Base-by-base conservation (phyloP, 2,329 filamentous ascomycete genomes). In the Colletotrichum lini region DNA sequence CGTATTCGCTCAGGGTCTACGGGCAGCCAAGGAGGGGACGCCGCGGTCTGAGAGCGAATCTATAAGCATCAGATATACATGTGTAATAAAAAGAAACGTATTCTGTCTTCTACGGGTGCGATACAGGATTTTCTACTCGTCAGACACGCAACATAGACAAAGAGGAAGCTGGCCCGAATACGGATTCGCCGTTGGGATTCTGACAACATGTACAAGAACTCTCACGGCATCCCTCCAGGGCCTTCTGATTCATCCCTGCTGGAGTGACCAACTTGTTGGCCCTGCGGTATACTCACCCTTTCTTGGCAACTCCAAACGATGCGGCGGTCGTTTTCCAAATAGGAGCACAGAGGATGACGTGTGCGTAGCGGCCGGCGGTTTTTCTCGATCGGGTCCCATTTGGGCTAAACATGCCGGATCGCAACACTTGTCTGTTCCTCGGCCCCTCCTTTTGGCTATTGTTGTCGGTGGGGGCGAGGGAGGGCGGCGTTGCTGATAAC, bases 11-110 rank as follows among this genome's bases (percentile, higher is more conserved):
- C n/a, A 13, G n/a, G 53, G 53, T 42, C n/a, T 13, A 23, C 18
- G 13, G 35, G 23, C 23, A 15, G 23, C 18, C 16, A 12, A 56
- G 35, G 53, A 9, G n/a, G 18, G 10, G 53, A 21, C 4, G 4
- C 53, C 53, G 21, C 59, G 30, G 52, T 35, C 26, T 61, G 21
- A 21, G 50, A 38, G 35, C 50, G 49, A 47, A 16, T 18, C 21
- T 44, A 44, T 26, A n/a, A 35, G 21, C 2, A 9, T 56, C 58
- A 45, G 8, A 49, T n/a, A 53, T 56, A 56, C 12, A 54, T 47
- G 54, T 52, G 67, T 69, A 65, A 69, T 69, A 54, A 53, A 52
- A 69, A 65, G 35, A 57, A 57, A 23, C 3, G 7, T 49, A 5
- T 49, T 59, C 38, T 30, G 18, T 54, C 58, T 56, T 40, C 44